Evolutionary conservation across 2,329 filamentous ascomycete genomes (phyloP).

Genomic region (Scleromitrula shiraiana): DNA sequence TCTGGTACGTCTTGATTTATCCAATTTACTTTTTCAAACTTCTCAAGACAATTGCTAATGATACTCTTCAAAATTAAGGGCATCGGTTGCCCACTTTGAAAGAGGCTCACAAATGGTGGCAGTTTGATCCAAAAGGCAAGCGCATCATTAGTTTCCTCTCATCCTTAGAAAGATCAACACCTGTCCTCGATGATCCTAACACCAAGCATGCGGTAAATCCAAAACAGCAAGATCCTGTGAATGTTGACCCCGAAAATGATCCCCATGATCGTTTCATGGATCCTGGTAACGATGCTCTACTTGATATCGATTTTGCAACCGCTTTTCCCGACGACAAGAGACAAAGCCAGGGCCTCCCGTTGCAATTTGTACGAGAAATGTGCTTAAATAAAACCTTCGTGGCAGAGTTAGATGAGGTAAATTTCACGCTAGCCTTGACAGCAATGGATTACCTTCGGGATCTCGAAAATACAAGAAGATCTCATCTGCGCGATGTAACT

Average conservation of each 20-base stretch:
- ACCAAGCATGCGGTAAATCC: neutral
- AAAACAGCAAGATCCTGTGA: neutral
- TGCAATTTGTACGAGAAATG: constrained; percentile 13
- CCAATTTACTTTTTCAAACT: neutral
- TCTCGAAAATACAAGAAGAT: constrained; percentile 20
- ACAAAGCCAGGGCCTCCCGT: constrained; percentile 14
- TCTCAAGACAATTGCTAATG: neutral
- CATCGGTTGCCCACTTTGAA: constrained; percentile 19
- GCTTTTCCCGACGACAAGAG: neutral
- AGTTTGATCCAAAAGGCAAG: constrained; percentile 18
- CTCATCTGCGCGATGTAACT: constrained; percentile 17
- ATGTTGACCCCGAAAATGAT: constrained; percentile 2
- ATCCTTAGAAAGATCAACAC: constrained; percentile 12
- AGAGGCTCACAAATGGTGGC: constrained; percentile 22
- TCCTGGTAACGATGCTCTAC: constrained; percentile 12
- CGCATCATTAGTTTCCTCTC: constrained; percentile 19
- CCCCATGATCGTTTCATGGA: constrained; percentile 16
- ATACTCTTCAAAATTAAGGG: constrained; percentile 10
- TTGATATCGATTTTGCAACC: constrained; percentile 12
- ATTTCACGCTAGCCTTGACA: constrained; percentile 20
- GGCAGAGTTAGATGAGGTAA: constrained; percentile 15
- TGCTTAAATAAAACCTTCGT: constrained; percentile 17
- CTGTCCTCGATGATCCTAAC: neutral
- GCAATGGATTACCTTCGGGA: constrained; percentile 25
- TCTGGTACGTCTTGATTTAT: constrained; percentile 14